Evolutionary conservation across 2,329 filamentous ascomycete species (phyloP).

Genomic region (Alternaria sp.): DNA sequence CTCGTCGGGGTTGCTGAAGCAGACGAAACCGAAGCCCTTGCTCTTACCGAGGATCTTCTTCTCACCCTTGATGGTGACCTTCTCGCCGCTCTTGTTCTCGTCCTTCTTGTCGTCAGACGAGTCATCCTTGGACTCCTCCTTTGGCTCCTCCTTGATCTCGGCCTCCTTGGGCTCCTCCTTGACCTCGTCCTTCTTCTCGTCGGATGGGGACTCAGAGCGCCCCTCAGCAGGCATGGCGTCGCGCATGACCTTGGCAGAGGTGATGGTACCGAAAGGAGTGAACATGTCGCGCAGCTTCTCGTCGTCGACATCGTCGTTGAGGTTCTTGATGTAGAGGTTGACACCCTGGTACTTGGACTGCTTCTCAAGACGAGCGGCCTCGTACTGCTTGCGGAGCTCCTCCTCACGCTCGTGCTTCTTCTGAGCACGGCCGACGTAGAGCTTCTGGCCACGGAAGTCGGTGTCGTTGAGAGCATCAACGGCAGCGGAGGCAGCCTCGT

Average conservation of each 20-base stretch:
- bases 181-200: conserved; percentile 59
- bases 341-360: conserved; percentile 99
- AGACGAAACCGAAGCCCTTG: conserved; percentile 99
- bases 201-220: conserved; percentile 55
- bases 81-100: conserved; percentile 61
- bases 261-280: conserved; percentile 89
- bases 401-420: conserved; percentile 99
- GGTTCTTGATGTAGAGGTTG: conserved; percentile 99
- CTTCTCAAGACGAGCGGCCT: conserved; percentile 97
- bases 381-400: conserved; percentile 98
- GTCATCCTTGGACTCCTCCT: conserved; percentile 65
- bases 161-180: conserved; percentile 62
- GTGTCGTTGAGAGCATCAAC: conserved; percentile 92
- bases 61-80: conserved; percentile 64
- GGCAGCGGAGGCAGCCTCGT: conserved; percentile 84
- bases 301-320: conserved; percentile 95
- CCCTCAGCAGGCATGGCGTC: conserved; percentile 68
- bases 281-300: conserved; percentile 97
- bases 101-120: conserved; percentile 68
- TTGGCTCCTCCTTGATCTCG: conserved; percentile 61
- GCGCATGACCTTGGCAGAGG: conserved; percentile 99
- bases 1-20: conserved; percentile 99
- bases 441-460: conserved; percentile 91
- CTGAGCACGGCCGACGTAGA: conserved; percentile 97
- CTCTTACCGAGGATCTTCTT: conserved; percentile 87